phyloP scores from a whole-genome alignment of 2,329 filamentous ascomycete genomes.

The Coniochaeta sp. region DNA sequence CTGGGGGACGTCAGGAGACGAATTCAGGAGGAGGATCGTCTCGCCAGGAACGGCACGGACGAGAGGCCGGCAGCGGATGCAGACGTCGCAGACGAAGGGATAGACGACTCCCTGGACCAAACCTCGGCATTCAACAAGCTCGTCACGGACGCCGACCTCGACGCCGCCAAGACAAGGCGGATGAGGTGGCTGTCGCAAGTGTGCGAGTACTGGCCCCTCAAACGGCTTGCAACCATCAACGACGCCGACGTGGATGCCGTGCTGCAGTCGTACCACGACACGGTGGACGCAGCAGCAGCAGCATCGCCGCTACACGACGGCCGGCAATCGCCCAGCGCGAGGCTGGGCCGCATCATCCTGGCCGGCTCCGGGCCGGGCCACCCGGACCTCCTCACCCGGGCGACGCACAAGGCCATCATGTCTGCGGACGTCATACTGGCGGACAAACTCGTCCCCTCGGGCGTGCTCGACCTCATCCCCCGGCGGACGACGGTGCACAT shows the following conservation, averaged over 20 bases:
- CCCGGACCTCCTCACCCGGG: slow-evolving; percentile 80
- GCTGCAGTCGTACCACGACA: slow-evolving; percentile 59
- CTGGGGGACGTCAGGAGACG: slow-evolving; percentile 65
- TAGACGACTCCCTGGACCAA: slow-evolving; percentile 64
- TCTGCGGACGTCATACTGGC: slow-evolving; percentile 72
- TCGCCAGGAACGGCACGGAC: neutral
- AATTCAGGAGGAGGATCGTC: slow-evolving; percentile 67
- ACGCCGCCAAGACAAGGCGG: slow-evolving; percentile 68
- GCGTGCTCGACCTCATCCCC: slow-evolving; percentile 82
- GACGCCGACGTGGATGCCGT: slow-evolving; percentile 73
- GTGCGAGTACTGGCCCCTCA: slow-evolving; percentile 96
- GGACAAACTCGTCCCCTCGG: slow-evolving; percentile 77
- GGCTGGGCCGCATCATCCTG: slow-evolving; percentile 67
- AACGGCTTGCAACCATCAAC: slow-evolving; percentile 68
- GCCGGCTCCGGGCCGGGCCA: slow-evolving; percentile 91
- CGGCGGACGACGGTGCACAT: slow-evolving; percentile 85
- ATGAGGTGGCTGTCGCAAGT: slow-evolving; percentile 94
- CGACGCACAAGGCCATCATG: slow-evolving; percentile 69
- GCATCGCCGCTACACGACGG: too few relatives aligned
- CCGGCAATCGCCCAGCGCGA: slow-evolving; percentile 9
- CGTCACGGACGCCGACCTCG: slow-evolving; percentile 64
- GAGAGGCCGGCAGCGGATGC: slow-evolving; percentile 10
- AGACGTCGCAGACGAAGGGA: slow-evolving; percentile 20
- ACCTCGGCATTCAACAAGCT: slow-evolving; percentile 77
- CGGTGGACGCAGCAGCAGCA: neutral